phyloP scores from a whole-genome alignment of 2,329 filamentous ascomycete genomes.

The Chrysoporthe puriensis region DNA sequence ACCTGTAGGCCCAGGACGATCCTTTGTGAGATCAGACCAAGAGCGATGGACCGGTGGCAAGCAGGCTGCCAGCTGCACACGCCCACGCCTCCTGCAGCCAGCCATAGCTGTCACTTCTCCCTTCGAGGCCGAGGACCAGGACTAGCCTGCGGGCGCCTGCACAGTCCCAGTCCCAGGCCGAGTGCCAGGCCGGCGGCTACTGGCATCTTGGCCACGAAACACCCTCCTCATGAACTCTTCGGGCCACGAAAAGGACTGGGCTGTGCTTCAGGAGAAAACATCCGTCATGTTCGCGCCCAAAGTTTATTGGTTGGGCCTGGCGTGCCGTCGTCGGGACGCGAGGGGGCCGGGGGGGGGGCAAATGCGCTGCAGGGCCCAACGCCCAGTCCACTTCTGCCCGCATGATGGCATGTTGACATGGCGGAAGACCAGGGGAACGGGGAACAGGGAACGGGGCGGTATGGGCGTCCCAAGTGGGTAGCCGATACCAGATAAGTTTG shows the following conservation, averaged over 20 bases:
- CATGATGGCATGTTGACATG: too few species aligned
- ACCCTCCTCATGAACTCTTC: neutral
- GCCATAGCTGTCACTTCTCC: conserved; percentile 21
- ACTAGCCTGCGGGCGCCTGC: neutral
- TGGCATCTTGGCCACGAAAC: conserved; percentile 2
- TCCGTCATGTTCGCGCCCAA: neutral
- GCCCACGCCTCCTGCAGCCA: conserved; percentile 6
- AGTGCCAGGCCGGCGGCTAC: conserved; percentile 1
- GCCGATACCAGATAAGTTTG: too few species aligned
- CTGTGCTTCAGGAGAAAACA: conserved; percentile 5
- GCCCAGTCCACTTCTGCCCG: too few species aligned
- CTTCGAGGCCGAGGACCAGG: neutral
- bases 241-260: conserved; percentile 5
- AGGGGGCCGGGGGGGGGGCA: too few species aligned
- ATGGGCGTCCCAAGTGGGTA: too few species aligned
- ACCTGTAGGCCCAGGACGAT: too few species aligned
- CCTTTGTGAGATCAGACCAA: neutral
- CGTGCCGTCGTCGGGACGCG: too few species aligned
- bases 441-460: too few species aligned
- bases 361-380: too few species aligned
- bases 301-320: too few species aligned
- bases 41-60: neutral
- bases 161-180: neutral
- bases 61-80: too few species aligned
- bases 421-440: too few species aligned